Base-by-base conservation (phyloP, 768 basidiomycete species). In the Tulasnella sp. region DNA sequence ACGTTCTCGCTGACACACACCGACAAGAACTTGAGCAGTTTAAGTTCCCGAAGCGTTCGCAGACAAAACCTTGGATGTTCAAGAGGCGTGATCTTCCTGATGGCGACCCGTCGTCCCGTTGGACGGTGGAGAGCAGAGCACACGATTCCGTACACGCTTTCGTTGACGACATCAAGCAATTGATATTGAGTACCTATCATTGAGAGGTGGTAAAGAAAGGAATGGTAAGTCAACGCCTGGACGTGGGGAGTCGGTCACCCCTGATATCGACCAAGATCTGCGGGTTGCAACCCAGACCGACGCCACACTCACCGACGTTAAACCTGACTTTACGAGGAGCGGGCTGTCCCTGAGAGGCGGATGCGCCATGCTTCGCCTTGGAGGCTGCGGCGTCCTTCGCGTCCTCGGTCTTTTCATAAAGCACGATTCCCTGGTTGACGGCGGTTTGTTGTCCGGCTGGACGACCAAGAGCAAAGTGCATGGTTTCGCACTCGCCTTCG, bases 21-120 rank as follows among this genome's bases (percentile, higher is more conserved):
- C 65, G 82, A 85, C 61, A 91, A 69, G 70, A 88, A 88, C 37
- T 86, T 82, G 52, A 97, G 79, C 15, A 98, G 80, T 73, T 96
- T 97, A 68, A 96, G 85, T 73, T 96, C 89, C 61, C 88, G 75
- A 6, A 90, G 77, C 5, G 88, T 91, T 42, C 77, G 71, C 3
- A 92, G 76, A 67, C 84, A 87, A 69, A 92, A 92, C 88, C 91
- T 88, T 36, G 86, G 82, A 67, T 94, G 91, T 69, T 92, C 90
- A 63, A 97, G 96, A 0, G 93, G 93, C 0, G 85, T 82, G 68
- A 98, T 96, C 63, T 87, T 85, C 71, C 97, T 97, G 68, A 97
- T 96, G 31, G 93, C 93, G 45, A 98, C 93, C 71, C 82, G 86
- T 40, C 86, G 78, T 41, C 83, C 81, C 0, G 83, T 84, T 0